phyloP scores from a whole-genome alignment of 1,284 basidiomycete species.

The Papiliotrema fonsecae region DNA sequence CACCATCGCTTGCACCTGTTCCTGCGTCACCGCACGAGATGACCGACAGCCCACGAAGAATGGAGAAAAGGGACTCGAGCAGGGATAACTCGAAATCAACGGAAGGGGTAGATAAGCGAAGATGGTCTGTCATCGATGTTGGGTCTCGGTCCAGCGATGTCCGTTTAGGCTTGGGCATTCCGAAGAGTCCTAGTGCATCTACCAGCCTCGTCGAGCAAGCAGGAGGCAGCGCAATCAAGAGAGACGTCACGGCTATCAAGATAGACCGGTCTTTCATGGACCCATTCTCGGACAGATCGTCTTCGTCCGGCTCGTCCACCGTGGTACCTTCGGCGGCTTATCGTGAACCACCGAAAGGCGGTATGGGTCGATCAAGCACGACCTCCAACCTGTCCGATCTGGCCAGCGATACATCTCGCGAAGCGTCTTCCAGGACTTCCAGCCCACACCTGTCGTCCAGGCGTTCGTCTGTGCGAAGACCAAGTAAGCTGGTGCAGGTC shows the following conservation, averaged over 20 bases:
- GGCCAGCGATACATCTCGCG: too few relatives aligned
- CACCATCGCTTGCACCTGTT: constrained; percentile 22
- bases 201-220: not conserved
- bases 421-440: not conserved
- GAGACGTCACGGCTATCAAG: constrained; percentile 17
- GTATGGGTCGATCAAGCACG: constrained; percentile 12
- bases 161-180: constrained; percentile 17
- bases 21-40: constrained; percentile 23
- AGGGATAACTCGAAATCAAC: not conserved
- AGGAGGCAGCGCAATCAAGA: not conserved
- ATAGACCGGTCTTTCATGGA: constrained; percentile 10
- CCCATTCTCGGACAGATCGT: constrained; percentile 13
- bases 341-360: too few relatives aligned
- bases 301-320: constrained; percentile 24
- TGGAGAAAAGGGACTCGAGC: constrained; percentile 3
- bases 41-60: constrained; percentile 7
- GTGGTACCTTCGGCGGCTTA: constrained; percentile 13
- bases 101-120: not conserved
- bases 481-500: constrained; percentile 17
- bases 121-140: constrained; percentile 9
- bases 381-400: not conserved
- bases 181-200: constrained; percentile 7
- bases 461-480: constrained; percentile 9
- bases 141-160: constrained; percentile 1
- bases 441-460: not conserved